These are phyloP conservation scores for Pythium rishiriense DNA, from an alignment of 352 stramenopile genomes.

Conservation along the genomic window DNA sequence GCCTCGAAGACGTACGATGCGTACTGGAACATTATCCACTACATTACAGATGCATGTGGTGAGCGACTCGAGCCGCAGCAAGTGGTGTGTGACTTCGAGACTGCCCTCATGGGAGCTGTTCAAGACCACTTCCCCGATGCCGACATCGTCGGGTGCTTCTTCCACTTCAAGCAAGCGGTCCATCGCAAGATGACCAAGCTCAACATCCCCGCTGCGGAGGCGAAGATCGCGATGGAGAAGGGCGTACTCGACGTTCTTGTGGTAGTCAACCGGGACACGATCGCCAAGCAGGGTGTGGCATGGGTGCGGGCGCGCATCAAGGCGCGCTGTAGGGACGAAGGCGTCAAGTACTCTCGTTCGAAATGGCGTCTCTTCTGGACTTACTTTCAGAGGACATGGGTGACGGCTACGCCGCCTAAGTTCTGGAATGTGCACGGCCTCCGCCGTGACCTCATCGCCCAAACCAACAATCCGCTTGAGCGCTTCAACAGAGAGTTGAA, in stretches of 20 bases:
- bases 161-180: conserved; percentile 29
- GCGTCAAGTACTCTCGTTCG: neutral
- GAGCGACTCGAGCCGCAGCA: conserved; percentile 4
- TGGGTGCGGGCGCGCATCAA: conserved; percentile 3
- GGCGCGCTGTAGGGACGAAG: neutral
- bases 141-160: conserved; percentile 19
- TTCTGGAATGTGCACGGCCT: conserved; percentile 14
- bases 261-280: neutral
- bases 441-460: neutral
- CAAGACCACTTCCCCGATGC: conserved; percentile 2
- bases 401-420: neutral
- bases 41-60: conserved; percentile 5
- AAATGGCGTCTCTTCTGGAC: conserved; percentile 8
- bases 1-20: conserved; percentile 20
- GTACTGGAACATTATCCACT: conserved; percentile 30
- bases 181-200: conserved; percentile 19
- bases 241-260: conserved; percentile 16
- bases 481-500: conserved; percentile 19
- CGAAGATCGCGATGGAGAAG: conserved; percentile 15
- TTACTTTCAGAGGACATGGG: conserved; percentile 15
- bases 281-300: conserved; percentile 1
- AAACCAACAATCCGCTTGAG: conserved; percentile 22
- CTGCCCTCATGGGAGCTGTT: conserved; percentile 18
- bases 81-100: conserved; percentile 26
- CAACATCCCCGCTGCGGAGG: neutral